Percentiles rank a stretch among this genome's conserved stretches.
Conservation (phyloP, 306 rosid species). For the Macrotyloma uniflorum region DNA sequence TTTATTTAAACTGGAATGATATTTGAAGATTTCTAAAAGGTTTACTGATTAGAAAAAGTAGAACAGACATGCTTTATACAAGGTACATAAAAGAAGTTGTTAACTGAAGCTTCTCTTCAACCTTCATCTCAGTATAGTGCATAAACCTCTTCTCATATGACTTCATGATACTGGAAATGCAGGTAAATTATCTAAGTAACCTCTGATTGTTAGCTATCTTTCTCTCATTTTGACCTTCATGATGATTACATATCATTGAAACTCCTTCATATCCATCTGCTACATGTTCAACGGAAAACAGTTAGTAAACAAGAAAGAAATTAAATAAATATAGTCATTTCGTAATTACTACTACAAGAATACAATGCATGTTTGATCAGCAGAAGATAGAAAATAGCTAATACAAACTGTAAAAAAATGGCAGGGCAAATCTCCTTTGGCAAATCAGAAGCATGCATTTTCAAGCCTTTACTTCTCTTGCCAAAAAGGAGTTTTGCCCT, state of each 20-base stretch:
- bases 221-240: constrained; percentile 10
- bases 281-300: constrained; percentile 10
- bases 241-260: not conserved
- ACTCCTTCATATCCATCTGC: constrained; percentile 25
- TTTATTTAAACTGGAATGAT: constrained; percentile 4
- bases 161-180: not conserved
- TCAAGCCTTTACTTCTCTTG: constrained; percentile 43
- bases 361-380: too few species aligned
- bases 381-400: constrained; percentile 9
- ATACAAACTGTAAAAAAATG: constrained; percentile 45
- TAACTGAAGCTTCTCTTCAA: constrained; percentile 3
- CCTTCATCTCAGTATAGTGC: not conserved
- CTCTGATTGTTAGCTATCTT: not conserved
- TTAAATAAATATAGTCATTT: not conserved
- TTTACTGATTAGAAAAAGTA: not conserved
- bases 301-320: constrained; percentile 15
- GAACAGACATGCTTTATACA: not conserved
- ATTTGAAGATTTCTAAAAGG: not conserved
- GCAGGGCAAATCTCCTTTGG: constrained; percentile 99
- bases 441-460: constrained; percentile 46
- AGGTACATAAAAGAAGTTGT: constrained; percentile 16
- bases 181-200: not conserved
- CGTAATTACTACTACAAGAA: too few species aligned
- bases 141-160: not conserved
- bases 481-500: constrained; percentile 75